Conservation (phyloP, 192 early-diverging fungal species). For the Coemansia sp. region DNA sequence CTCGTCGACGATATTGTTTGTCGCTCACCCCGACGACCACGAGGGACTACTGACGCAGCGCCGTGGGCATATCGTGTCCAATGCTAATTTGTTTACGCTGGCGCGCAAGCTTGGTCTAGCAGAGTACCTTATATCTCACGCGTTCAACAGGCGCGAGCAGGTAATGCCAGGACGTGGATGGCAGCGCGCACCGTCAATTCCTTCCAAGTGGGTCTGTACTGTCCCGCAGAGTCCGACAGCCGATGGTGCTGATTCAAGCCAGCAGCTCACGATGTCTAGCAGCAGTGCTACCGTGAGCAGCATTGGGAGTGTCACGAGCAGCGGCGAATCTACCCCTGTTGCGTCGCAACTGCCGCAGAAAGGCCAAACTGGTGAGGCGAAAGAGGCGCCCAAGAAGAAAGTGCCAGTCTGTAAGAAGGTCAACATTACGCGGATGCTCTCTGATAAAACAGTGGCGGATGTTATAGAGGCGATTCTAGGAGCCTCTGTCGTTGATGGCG, state of each 20-base stretch:
- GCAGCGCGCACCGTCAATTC: slow-evolving; percentile 27
- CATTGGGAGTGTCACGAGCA: not conserved
- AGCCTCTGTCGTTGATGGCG: slow-evolving; percentile 66
- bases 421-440: slow-evolving; percentile 51
- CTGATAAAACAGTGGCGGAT: slow-evolving; percentile 86
- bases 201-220: slow-evolving; percentile 24
- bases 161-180: slow-evolving; percentile 43
- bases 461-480: slow-evolving; percentile 83
- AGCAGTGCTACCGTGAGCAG: not conserved
- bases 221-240: not conserved
- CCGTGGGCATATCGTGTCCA: slow-evolving; percentile 76
- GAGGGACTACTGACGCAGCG: slow-evolving; percentile 80
- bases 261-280: not conserved
- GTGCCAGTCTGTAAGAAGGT: not conserved
- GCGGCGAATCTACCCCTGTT: not conserved
- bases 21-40: slow-evolving; percentile 67
- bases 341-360: not conserved
- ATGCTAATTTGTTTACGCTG: slow-evolving; percentile 65
- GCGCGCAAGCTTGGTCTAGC: slow-evolving; percentile 61
- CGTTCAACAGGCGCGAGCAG: slow-evolving; percentile 35
- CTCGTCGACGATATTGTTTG: slow-evolving; percentile 73
- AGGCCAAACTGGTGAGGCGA: not conserved
- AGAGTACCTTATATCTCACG: slow-evolving; percentile 53
- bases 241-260: not conserved
- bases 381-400: slow-evolving; percentile 3